These are phyloP conservation scores for Piper longum DNA, from an alignment of 164 flowering plant genomes.

Conservation along the genomic window DNA sequence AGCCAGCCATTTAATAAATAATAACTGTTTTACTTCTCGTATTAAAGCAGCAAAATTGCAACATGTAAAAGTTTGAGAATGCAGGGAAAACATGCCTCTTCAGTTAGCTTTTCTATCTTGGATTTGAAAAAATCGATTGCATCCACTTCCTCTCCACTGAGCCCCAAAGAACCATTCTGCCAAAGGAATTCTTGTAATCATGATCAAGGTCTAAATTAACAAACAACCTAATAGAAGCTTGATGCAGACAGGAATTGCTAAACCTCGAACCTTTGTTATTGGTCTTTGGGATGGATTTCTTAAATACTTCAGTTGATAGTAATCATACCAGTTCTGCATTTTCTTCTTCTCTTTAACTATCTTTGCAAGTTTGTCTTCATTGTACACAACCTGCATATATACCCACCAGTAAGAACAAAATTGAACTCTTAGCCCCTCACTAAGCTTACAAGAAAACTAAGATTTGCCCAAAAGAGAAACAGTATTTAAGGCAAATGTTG, in stretches of 20 bases:
- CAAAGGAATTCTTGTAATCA: background rate
- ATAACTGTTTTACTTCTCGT: no score
- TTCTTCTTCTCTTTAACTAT: slow-evolving; percentile 55
- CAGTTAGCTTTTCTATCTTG: slow-evolving; percentile 33
- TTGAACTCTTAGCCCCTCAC: background rate
- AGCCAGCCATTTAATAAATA: no score
- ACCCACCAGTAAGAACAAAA: no score
- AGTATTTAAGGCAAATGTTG: background rate
- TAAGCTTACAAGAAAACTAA: background rate
- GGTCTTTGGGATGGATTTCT: slow-evolving; percentile 45
- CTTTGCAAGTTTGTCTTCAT: slow-evolving; percentile 52
- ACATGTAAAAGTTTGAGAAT: background rate
- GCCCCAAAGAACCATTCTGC: slow-evolving; percentile 75
- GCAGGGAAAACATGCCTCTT: slow-evolving; percentile 30
- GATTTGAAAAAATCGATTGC: slow-evolving; percentile 51
- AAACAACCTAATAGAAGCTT: no score
- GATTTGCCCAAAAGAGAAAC: background rate
- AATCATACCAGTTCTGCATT: slow-evolving; percentile 62
- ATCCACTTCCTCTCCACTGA: slow-evolving; percentile 55
- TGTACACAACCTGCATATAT: slow-evolving; percentile 53
- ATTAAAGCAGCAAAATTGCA: background rate
- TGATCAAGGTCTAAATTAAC: background rate
- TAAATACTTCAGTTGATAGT: slow-evolving; percentile 42
- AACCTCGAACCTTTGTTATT: slow-evolving; percentile 34
- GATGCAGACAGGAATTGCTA: background rate